phyloP scores from a whole-genome alignment of 192 early-diverging fungal genomes.

The Phycomyces blakesleeanus region DNA sequence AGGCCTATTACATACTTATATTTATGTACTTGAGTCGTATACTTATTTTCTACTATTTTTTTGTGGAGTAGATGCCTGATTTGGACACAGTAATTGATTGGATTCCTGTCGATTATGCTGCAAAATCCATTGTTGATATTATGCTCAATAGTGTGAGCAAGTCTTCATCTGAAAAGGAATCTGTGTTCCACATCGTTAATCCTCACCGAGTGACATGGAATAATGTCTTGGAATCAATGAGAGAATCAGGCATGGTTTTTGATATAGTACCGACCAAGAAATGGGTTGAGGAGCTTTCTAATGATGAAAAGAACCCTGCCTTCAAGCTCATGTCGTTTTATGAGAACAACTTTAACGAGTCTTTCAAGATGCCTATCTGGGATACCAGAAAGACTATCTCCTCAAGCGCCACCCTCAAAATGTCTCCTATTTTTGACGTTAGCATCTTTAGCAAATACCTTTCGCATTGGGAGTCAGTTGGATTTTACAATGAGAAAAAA shows the following conservation, averaged over 20 bases:
- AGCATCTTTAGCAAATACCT: conserved; percentile 3
- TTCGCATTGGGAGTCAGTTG: conserved; percentile 9
- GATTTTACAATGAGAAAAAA: conserved; percentile 6
- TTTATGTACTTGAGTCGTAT: too few relatives aligned
- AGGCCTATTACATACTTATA: conserved; percentile 1
- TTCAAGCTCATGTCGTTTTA: conserved; percentile 23
- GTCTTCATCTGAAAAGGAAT: neutral
- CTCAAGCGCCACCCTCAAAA: neutral
- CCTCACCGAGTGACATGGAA: conserved; percentile 21
- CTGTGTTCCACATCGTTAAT: conserved; percentile 28
- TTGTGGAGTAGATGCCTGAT: conserved; percentile 30
- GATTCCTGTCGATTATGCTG: conserved; percentile 30
- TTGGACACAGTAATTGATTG: conserved; percentile 27
- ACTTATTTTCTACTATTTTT: too few relatives aligned
- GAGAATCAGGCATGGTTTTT: conserved; percentile 22
- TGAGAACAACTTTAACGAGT: conserved; percentile 1
- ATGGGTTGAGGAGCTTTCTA: conserved; percentile 22
- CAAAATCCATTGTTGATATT: conserved; percentile 23
- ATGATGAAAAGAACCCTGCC: conserved; percentile 29
- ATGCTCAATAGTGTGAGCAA: conserved; percentile 9
- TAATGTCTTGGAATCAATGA: conserved; percentile 13
- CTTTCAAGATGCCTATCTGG: conserved; percentile 20
- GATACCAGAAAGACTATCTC: conserved; percentile 10
- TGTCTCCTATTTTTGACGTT: conserved; percentile 6
- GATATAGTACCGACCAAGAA: conserved; percentile 6